A percentile compares a stretch with the other conserved stretches of the same genome.
Conservation (phyloP, 2,329 filamentous ascomycete genomes). For the Aspergillus sp. region DNA sequence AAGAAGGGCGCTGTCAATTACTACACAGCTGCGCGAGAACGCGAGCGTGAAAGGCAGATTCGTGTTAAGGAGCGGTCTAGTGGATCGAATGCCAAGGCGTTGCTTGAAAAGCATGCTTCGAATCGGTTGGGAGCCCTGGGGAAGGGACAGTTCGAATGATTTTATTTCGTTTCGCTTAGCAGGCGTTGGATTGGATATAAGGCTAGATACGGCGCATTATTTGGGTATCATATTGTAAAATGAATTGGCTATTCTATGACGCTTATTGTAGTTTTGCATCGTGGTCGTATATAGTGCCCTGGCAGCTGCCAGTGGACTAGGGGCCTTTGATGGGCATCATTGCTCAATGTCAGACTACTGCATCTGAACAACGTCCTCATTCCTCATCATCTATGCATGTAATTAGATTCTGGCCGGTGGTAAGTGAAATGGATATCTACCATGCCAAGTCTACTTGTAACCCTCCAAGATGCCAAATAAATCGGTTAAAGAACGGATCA, state of each 20-base stretch:
- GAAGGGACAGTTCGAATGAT: slow-evolving; percentile 36
- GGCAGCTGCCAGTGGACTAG: no score
- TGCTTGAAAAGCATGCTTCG: slow-evolving; percentile 34
- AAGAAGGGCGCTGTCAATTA: slow-evolving; percentile 54
- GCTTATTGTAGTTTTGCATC: no score
- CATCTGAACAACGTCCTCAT: no score
- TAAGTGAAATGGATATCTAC: no score
- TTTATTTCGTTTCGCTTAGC: neutral
- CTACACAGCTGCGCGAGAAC: slow-evolving; percentile 47
- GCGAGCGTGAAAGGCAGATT: slow-evolving; percentile 49
- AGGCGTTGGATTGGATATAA: neutral
- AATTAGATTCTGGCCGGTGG: no score
- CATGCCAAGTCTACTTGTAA: neutral
- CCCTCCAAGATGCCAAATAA: slow-evolving; percentile 13
- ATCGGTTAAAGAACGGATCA: slow-evolving; percentile 18
- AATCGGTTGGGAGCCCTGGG: slow-evolving; percentile 31
- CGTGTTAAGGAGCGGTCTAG: slow-evolving; percentile 42
- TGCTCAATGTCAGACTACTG: no score
- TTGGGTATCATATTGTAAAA: no score
- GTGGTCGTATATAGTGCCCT: no score
- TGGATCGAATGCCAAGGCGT: slow-evolving; percentile 23
- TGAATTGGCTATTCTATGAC: no score
- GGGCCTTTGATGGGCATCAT: no score
- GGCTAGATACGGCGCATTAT: neutral
- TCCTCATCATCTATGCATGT: no score